Conservation (phyloP, 2,329 filamentous ascomycete species). For the Beauveria bassiana region DNA sequence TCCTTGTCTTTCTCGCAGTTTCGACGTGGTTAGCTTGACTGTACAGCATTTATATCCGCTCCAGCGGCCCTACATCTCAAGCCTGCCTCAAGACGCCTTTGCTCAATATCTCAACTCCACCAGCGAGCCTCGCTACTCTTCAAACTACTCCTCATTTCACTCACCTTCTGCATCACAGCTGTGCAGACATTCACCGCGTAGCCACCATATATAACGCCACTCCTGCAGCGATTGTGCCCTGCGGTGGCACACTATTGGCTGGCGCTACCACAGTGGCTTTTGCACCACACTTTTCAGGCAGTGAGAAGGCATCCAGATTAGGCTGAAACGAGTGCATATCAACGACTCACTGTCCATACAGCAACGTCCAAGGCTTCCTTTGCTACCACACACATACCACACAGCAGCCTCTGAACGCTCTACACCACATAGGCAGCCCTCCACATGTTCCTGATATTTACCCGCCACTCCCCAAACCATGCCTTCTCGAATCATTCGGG, state of each 20-base stretch:
- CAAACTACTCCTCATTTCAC: too few species aligned
- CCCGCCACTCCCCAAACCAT: background rate
- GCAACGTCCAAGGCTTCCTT: background rate
- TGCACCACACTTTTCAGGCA: background rate
- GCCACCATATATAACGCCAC: constrained; percentile 8
- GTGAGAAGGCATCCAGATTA: background rate
- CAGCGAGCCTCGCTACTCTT: background rate
- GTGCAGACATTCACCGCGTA: constrained; percentile 6
- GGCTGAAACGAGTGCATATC: constrained; percentile 2
- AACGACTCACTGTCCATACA: background rate
- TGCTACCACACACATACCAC: background rate
- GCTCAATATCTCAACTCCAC: background rate
- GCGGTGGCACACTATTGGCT: constrained; percentile 2
- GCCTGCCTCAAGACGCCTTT: too few species aligned
- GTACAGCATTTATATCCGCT: background rate
- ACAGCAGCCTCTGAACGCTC: background rate
- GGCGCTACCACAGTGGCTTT: background rate
- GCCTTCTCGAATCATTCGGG: constrained; percentile 7
- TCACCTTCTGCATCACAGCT: background rate
- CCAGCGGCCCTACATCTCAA: background rate
- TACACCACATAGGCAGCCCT: background rate
- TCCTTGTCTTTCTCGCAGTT: background rate
- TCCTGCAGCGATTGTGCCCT: background rate
- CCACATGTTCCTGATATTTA: constrained; percentile 4
- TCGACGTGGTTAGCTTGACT: background rate